Evolutionary conservation across 208 protist species (phyloP).

Genomic region (Crithidia expoeki): DNA sequence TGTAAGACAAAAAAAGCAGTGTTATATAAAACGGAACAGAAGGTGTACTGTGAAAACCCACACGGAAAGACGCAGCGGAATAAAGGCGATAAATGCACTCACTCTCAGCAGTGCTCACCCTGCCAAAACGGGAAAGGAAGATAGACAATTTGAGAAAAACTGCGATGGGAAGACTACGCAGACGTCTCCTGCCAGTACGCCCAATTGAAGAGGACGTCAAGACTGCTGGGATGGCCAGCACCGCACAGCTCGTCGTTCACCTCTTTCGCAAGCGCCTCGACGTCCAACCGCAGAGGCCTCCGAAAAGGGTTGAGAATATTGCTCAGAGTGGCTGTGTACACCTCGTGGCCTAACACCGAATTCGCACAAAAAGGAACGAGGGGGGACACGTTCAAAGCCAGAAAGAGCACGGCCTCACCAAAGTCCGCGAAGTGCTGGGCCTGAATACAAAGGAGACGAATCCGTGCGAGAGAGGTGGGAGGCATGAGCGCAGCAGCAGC

Average conservation of each 20-base stretch:
- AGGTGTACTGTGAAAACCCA: no score
- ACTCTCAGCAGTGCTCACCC: no score
- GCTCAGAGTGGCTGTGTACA: slow-evolving; percentile 35
- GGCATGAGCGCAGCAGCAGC: slow-evolving; percentile 58
- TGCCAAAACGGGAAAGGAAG: no score
- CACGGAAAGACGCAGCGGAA: no score
- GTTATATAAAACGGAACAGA: no score
- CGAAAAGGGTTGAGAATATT: slow-evolving; percentile 29
- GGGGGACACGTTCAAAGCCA: slow-evolving; percentile 47
- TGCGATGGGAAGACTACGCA: no score
- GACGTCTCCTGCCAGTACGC: slow-evolving; percentile 54
- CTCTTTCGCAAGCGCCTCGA: slow-evolving; percentile 46
- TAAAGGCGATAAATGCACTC: no score
- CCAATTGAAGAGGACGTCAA: slow-evolving; percentile 76
- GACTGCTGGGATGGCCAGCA: slow-evolving; percentile 39
- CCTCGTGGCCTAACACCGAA: slow-evolving; percentile 29
- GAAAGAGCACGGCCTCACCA: slow-evolving; percentile 38
- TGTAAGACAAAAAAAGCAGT: no score
- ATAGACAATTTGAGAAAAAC: no score
- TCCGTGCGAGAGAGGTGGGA: slow-evolving; percentile 40
- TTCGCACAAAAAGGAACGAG: slow-evolving; percentile 47
- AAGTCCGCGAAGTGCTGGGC: slow-evolving; percentile 40
- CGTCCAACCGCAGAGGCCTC: slow-evolving; percentile 7
- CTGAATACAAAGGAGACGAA: slow-evolving; percentile 66
- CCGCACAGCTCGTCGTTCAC: slow-evolving; percentile 73